Base-by-base conservation (phyloP, 1,284 basidiomycete genomes). In the Tilletiopsis washingtonensis region DNA sequence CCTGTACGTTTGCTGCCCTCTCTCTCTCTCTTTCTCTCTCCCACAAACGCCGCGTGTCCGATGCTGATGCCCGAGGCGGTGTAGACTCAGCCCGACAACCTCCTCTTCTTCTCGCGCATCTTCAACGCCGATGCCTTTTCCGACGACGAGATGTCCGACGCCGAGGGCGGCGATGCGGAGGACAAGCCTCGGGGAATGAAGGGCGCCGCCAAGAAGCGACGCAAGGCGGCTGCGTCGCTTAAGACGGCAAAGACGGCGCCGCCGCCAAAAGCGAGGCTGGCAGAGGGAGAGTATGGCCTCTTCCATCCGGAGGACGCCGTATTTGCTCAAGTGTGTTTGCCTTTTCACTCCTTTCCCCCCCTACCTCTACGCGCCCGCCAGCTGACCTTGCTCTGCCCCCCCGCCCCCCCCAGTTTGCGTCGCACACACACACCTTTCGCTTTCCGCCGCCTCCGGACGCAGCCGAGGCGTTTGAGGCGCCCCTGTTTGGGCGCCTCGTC, bases 251-350 rank as follows among this genome's bases (percentile, higher is more conserved):
- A n/a, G 42, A 54, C 17, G 27, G 34, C n/a, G 40, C 40, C 24
- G 44, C 17, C 14, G 21, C 44, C 3, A 26, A 51, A 29, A 15
- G 11, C 6, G 44, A 34, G 19, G 44, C 34, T 34, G 34, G 24
- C 14, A 24, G 21, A 7, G 21, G 61, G 65, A 17, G 59, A 64
- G 32, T 39, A 66, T 12, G 67, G 67, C 7, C 53, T 65, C n/a
- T 71, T 71, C 52, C 67, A 68, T 43, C 69, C 69, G 0, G 69
- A 71, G 40, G 69, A 71, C 43, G 57, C 67, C 40, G 51, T 65
- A 17, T 56, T 71, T 19, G 49, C 55, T 9, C 54, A 61, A 46
- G 44, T 46, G 19, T 6, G 40, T 23, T 26, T 9, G 7, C 15
- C 29, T 46, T 11, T 17, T 7, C 17, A 7, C 11, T 42, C 17